Evolutionary conservation across 371 early-diverging fungal species (phyloP), one percentile per base, ranked within the genome.

Genomic region (Zancudomyces culisetae): DNA sequence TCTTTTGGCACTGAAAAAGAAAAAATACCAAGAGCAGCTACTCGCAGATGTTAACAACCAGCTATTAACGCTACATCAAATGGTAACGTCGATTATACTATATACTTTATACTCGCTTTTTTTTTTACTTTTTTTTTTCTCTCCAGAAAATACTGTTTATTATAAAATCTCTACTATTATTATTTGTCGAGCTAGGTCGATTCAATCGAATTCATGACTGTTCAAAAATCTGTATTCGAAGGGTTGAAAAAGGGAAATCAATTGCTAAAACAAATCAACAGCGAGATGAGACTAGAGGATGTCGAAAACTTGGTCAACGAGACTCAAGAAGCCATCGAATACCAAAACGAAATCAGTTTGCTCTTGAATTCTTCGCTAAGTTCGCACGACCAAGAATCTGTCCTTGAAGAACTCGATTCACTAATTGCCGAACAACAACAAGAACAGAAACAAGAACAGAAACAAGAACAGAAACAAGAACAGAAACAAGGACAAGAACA

Each of bases 261-360:
- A 19, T 89, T 90, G 1, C 66, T 96, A 43, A 80, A 81, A 46
- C 78, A 86, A 59, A 76, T 96, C 18, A 83, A 93, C 62, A 80
- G 80, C 52, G 94, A 92, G 56, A 86, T 83, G 74, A 80, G 81
- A 4, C 47, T 96, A n/a, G 89, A 93, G n/a, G 81, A 79, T 13
- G 93, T 94, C 0, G 87, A 94, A 53, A 75, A 77, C 49, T 66
- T 96, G 27, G 87, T 94, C 82, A 89, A 90, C 46, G 93, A 96
- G 53, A 93, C 95, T 0, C 87, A 84, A 0, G 97, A 94, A 40
- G 91, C 87, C 2, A 85, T 94, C 60, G 90, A 84, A 0, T 94
- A 94, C 60, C 97, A 96, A 61, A 83, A 87, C 54, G 89, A 91
- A 71, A 78, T 93, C 42, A 81, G 82, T 27, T 83, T 87, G 43